Base-by-base conservation (phyloP, 2,329 filamentous ascomycete species). In the Colletotrichum scovillei region DNA sequence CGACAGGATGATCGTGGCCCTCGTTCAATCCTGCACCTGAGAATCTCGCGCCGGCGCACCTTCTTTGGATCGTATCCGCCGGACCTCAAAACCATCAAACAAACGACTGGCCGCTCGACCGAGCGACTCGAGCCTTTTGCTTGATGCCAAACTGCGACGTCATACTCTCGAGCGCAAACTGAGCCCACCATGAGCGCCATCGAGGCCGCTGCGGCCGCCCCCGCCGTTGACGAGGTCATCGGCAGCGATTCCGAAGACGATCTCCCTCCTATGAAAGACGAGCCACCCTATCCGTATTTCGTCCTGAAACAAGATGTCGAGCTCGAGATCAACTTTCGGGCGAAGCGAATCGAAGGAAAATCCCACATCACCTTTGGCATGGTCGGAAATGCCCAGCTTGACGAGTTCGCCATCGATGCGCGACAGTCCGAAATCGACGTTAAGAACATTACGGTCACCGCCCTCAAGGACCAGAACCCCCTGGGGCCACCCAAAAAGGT, bases 301-400 rank as follows among this genome's bases (percentile, higher is more conserved):
- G 85, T 98, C 71, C 88, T 94, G 67, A 93, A 95, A 83, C 96
- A 98, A 84, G 94, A 94, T 81, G 92, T 99, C 63, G 92, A 95
- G 78, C 87, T 99, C 73, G 95, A 98, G 78, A 88, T 99, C 80
- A 94, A 97, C 84, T 97, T 99, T 81, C 88, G 90, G 76, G 90
- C 90, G 67, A 92, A 92, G 82, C 89, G 88, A 79, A 85, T 98
- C 78, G 92, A 90, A 74, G 97, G 97, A 63, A 92, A 90, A 75
- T 94, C 94, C 9, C 93, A 95, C 77, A 93, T 99, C 77, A 93
- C 92, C 35, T 91, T 98, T 67, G 92, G 93, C 76, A 86, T 89
- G 71, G 86, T 90, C 72, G 42, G 35, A n/a, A 84, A 85, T 53
- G 84, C 90, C 72, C 89, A 90, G 65, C 86, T 92, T 53, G 85